Evolutionary conservation across 371 early-diverging fungal genomes (phyloP), one percentile per base, ranked within the genome.

Genomic region (Rozella allomycis): DNA sequence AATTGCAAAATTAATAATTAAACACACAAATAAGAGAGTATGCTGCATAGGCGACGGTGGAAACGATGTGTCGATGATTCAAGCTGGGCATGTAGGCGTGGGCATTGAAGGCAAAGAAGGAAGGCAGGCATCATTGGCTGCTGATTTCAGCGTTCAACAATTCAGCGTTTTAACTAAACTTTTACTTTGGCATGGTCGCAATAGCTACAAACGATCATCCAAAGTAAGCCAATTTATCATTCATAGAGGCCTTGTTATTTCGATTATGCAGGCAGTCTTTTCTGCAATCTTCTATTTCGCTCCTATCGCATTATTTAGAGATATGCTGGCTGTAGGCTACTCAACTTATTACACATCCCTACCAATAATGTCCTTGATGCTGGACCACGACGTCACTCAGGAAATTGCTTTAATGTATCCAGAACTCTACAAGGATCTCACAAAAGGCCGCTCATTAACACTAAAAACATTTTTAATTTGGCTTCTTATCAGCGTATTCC

Each of bases 61-160:
- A 30, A 98, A 98, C 50, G 99, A 98, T 50, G 94, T 98, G 13
- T 75, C 79, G 20, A 98, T 98, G 99, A 97, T 98, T 39, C 86
- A 85, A 46, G 85, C 83, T 2, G 94, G 97, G 0, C 74, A 93
- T 54, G 79, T 96, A n/a, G 98, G 90, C 25, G 72, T 98, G 4
- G 97, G 98, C 18, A 84, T 98, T 41, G 86, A 84, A 5, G 98
- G 99, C 32, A 90, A 88, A 55, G 99, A 98, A 55, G 98, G 98
- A 9, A 77, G 67, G 47, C 97, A 97, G 49, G 97, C 99, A 3
- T 78, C 86, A 7, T 53, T 96, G 25, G 91, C 98, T 1, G 90
- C 96, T 1, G 99, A 98, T 55, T 88, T 93, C 43, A 80, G 87
- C 0, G 62, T 97, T 2, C 68, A 66, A 6, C 86, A 91, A 51